Evolutionary conservation across 345 rosid genomes (phyloP).

Genomic region (Hibiscus syriacus): DNA sequence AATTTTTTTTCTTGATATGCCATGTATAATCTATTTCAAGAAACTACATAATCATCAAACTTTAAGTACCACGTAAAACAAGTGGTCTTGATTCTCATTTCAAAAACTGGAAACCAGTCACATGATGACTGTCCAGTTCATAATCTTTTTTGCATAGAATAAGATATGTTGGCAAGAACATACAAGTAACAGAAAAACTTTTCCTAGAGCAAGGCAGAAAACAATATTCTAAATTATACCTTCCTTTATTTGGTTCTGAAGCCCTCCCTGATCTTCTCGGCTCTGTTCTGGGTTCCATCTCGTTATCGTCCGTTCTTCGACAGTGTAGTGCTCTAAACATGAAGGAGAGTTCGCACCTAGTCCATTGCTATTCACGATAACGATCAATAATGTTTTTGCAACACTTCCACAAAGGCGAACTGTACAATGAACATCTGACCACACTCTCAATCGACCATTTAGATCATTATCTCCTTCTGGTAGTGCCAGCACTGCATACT

Average conservation of each 20-base stretch:
- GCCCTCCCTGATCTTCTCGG: slow-evolving; percentile 41
- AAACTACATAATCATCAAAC: neutral
- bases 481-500: slow-evolving; percentile 55
- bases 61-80: too few relatives aligned
- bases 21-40: neutral
- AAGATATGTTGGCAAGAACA: neutral
- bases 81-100: too few relatives aligned
- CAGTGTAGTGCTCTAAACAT: slow-evolving; percentile 37
- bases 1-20: neutral
- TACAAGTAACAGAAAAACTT: neutral
- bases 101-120: neutral
- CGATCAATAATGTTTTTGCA: slow-evolving; percentile 59
- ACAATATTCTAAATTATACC: slow-evolving; percentile 1
- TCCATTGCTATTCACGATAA: slow-evolving; percentile 32
- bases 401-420: slow-evolving; percentile 74
- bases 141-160: neutral
- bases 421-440: slow-evolving; percentile 66
- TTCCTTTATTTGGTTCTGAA: slow-evolving; percentile 16
- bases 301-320: slow-evolving; percentile 45
- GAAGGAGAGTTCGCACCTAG: slow-evolving; percentile 24
- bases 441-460: slow-evolving; percentile 41
- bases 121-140: neutral
- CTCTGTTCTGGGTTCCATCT: slow-evolving; percentile 68
- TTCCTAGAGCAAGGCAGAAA: neutral
- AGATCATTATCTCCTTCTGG: slow-evolving; percentile 31